Conservation (phyloP, 805 yeast species). For the Candida alai region DNA sequence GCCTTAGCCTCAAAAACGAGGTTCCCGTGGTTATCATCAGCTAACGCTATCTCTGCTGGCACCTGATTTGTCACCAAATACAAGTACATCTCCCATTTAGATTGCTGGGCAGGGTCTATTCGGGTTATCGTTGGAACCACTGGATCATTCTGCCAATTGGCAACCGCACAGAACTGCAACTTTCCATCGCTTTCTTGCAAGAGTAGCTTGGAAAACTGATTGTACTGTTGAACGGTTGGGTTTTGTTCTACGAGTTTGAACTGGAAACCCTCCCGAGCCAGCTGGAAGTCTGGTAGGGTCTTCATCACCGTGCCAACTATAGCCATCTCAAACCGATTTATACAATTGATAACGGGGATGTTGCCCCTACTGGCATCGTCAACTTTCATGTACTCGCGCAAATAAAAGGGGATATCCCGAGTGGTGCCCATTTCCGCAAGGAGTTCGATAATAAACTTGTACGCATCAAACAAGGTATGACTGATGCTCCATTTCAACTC, state of each 20-base stretch:
- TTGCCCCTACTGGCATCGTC: slow-evolving; percentile 21
- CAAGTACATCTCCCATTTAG: background rate
- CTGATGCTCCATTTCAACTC: slow-evolving; percentile 36
- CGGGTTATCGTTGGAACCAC: background rate
- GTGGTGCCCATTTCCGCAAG: slow-evolving; percentile 50
- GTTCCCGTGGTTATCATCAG: background rate
- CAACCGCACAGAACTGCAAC: background rate
- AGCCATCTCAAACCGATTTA: slow-evolving; percentile 8
- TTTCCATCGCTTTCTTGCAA: background rate
- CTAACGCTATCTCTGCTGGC: background rate
- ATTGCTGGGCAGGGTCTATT: background rate
- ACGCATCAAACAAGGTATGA: slow-evolving; percentile 31
- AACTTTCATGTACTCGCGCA: slow-evolving; percentile 45
- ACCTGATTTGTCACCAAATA: background rate
- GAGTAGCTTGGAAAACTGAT: background rate
- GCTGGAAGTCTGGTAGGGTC: background rate
- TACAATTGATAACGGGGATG: slow-evolving; percentile 18
- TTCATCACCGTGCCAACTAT: slow-evolving; percentile 1
- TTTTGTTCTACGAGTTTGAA: slow-evolving; percentile 1
- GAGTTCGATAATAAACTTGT: slow-evolving; percentile 34
- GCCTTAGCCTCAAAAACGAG: background rate
- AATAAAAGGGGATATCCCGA: slow-evolving; percentile 54
- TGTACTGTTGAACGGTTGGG: slow-evolving; percentile 2
- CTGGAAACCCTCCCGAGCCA: background rate
- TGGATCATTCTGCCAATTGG: slow-evolving; percentile 1